Evolutionary conservation across 768 basidiomycete species (phyloP), one percentile per base, ranked within the genome.

Genomic region (Amanita muscaria): DNA sequence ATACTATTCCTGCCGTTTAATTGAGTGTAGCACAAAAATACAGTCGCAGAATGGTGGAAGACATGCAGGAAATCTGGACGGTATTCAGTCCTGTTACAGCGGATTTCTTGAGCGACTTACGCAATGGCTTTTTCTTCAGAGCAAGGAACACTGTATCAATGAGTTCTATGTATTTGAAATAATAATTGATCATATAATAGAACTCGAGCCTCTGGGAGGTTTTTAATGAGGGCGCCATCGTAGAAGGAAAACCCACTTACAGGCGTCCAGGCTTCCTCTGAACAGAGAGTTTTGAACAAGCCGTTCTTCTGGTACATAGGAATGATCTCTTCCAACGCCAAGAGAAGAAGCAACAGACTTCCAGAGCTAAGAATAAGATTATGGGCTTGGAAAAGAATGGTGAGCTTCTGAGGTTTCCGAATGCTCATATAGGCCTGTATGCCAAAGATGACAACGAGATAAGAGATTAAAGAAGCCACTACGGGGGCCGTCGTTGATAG

Each of bases 131-230:
- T 76, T 98, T 99, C 79, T 98, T 99, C 56, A 97, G 68, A 8
- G 88, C 88, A 53, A 99, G 79, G 76, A 98, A 99, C 52, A 97
- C 77, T 10, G 96, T 99, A 70, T 98, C 96, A 51, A 94, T 63
- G 48, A 98, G 79, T 67, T 99, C 96, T 51, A 94, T 68, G 64
- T 97, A 98, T 63, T 97, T 97, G 79, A 96, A 89, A 67, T 83
- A 92, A 69, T 98, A 99, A 72, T 99, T 99, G 72, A 97, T 73
- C 74, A 98, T 91, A 71, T 99, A 98, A 71, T 88, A 97, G 58
- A 92, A 84, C 68, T 97, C 87, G 62, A 97, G 72, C 61, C 76
- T 78, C 92, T 96, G 56, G 8, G 25, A 18, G 19, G 19, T 24
- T 15, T 44, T 27, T 50, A 35, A 42, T 21, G 21, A 46, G 23